Conservation (phyloP, 1,139 yeast genomes). For the Diutina scorzettiae region DNA sequence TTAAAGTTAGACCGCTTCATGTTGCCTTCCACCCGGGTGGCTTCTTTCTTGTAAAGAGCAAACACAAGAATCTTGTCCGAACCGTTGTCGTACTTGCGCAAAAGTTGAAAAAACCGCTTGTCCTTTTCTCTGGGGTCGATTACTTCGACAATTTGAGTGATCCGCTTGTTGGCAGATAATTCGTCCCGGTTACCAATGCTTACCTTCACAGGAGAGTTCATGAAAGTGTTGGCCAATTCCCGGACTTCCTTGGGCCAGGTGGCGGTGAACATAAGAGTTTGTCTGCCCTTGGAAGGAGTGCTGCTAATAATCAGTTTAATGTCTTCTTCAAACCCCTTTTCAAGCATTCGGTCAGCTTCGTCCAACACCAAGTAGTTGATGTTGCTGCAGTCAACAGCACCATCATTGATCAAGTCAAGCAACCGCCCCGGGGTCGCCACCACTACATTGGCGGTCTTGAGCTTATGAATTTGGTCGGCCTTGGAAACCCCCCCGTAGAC, state of each 20-base stretch:
- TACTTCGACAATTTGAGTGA: conserved; percentile 88
- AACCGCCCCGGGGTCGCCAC: conserved; percentile 98
- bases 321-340: conserved; percentile 91
- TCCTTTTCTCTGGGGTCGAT: conserved; percentile 78
- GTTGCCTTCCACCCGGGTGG: conserved; percentile 74
- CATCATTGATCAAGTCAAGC: conserved; percentile 83
- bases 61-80: conserved; percentile 77
- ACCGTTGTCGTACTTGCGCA: conserved; percentile 66
- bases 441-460: conserved; percentile 58
- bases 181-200: conserved; percentile 93
- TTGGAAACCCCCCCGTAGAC: conserved; percentile 97
- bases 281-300: conserved; percentile 41
- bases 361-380: conserved; percentile 80
- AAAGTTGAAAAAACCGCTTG: conserved; percentile 54
- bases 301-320: conserved; percentile 67
- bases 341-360: conserved; percentile 98
- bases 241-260: conserved; percentile 92
- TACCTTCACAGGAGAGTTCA: conserved; percentile 76
- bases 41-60: conserved; percentile 94
- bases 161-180: conserved; percentile 84
- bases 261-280: conserved; percentile 83
- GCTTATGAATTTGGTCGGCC: conserved; percentile 69
- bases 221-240: conserved; percentile 78
- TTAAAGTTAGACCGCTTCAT: conserved; percentile 61
- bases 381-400: conserved; percentile 55